Percentiles rank a stretch among this genome's conserved stretches.
Conservation (phyloP, 495 filamentous ascomycete genomes). For the Trichoderma virens region DNA sequence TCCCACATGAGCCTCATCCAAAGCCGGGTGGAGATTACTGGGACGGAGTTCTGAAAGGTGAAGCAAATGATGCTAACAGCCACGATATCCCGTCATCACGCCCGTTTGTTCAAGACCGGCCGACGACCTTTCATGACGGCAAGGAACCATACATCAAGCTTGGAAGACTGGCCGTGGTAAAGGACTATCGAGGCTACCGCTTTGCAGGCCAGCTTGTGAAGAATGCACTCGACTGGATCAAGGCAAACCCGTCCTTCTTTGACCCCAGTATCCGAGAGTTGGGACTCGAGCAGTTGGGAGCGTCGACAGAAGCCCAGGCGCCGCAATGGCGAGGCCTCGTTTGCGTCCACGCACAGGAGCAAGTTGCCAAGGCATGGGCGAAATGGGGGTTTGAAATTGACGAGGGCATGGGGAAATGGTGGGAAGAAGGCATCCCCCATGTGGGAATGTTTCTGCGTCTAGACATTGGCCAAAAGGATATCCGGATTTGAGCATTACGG, state of each 20-base stretch:
- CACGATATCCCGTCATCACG: conserved; percentile 2
- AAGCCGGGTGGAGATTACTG: conserved; percentile 34
- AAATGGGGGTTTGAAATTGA: conserved; percentile 64
- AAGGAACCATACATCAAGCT: conserved; percentile 71
- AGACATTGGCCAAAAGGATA: conserved; percentile 13
- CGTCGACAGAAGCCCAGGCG: conserved; percentile 21
- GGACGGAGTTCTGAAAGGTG: conserved; percentile 21
- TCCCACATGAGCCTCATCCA: conserved; percentile 58
- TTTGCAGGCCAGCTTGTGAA: conserved; percentile 56
- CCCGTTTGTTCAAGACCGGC: conserved; percentile 27
- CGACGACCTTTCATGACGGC: conserved; percentile 43
- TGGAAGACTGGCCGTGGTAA: conserved; percentile 62
- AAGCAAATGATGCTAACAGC: conserved; percentile 15
- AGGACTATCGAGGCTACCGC: conserved; percentile 53
- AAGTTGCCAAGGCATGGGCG: conserved; percentile 51
- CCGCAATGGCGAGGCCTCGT: conserved; percentile 60
- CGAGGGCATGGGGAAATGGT: conserved; percentile 64
- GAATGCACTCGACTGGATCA: conserved; percentile 54
- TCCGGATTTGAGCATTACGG: background rate
- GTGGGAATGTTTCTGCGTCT: conserved; percentile 63
- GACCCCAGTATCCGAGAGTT: conserved; percentile 40
- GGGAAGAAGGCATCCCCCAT: conserved; percentile 79
- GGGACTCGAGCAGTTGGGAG: conserved; percentile 29
- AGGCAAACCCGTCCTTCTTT: conserved; percentile 43
- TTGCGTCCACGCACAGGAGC: conserved; percentile 65